These are phyloP conservation scores for Santalum album DNA, from an alignment of 164 flowering plant genomes.

Conservation along the genomic window DNA sequence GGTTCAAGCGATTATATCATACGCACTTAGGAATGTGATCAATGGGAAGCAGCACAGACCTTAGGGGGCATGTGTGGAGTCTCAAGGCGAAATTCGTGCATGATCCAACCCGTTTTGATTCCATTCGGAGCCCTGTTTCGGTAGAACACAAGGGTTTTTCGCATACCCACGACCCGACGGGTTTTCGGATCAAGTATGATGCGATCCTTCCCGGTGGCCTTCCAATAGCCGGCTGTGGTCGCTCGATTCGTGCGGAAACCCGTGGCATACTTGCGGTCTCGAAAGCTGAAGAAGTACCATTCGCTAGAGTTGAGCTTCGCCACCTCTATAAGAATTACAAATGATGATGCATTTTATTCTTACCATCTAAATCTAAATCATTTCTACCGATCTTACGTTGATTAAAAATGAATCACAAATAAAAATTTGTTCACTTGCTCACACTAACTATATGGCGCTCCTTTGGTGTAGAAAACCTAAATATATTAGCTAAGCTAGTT, in stretches of 20 bases:
- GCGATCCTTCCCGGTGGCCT: constrained; percentile 84
- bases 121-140: constrained; percentile 74
- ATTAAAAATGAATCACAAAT: too few relatives aligned
- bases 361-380: too few relatives aligned
- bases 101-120: constrained; percentile 77
- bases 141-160: constrained; percentile 79
- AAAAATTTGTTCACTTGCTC: too few relatives aligned
- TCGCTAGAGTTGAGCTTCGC: constrained; percentile 74
- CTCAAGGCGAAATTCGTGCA: constrained; percentile 86
- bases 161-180: constrained; percentile 53
- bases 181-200: constrained; percentile 42
- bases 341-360: too few relatives aligned
- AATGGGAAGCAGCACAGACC: too few relatives aligned
- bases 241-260: constrained; percentile 73
- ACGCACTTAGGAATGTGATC: too few relatives aligned
- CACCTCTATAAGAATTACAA: too few relatives aligned
- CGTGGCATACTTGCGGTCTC: constrained; percentile 75
- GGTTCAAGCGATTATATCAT: too few relatives aligned
- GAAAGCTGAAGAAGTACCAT: constrained; percentile 92
- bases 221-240: constrained; percentile 75
- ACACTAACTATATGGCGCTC: too few relatives aligned
- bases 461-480: too few relatives aligned
- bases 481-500: too few relatives aligned
- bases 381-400: too few relatives aligned
- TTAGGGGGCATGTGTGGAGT: constrained; percentile 59